phyloP scores from a whole-genome alignment of 1,284 basidiomycete genomes.

The Singerocomus inundabilis region DNA sequence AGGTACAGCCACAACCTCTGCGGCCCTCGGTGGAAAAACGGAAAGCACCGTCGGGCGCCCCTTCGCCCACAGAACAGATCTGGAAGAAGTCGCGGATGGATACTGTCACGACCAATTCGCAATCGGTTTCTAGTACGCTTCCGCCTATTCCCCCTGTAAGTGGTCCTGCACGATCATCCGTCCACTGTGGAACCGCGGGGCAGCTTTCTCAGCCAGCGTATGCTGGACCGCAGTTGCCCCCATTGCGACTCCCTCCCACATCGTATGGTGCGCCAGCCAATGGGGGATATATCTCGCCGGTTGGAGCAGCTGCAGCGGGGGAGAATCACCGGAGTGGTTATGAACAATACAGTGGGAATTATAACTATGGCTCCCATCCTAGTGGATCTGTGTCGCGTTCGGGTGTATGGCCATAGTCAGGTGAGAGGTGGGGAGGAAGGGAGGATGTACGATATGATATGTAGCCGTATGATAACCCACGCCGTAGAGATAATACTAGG shows the following conservation, averaged over 20 bases:
- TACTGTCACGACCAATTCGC: conserved; percentile 15
- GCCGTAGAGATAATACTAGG: conserved; percentile 10
- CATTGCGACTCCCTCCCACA: conserved; percentile 27
- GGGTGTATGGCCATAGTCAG: conserved; percentile 30
- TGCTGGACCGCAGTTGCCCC: conserved; percentile 27
- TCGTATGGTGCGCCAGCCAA: conserved; percentile 19
- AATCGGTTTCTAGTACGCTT: conserved; percentile 13
- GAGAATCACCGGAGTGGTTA: conserved; percentile 26
- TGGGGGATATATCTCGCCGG: conserved; percentile 29
- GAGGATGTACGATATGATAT: conserved; percentile 19
- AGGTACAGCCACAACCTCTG: conserved; percentile 22
- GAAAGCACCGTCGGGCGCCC: conserved; percentile 49
- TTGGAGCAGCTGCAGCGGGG: conserved; percentile 10
- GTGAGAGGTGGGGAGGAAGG: neutral
- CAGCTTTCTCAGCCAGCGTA: conserved; percentile 24
- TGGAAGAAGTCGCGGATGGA: conserved; percentile 73
- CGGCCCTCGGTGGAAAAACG: conserved; percentile 47
- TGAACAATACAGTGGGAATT: conserved; percentile 28
- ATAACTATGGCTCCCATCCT: conserved; percentile 21
- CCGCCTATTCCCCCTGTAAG: conserved; percentile 23
- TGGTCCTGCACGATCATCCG: conserved; percentile 11
- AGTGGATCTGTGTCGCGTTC: conserved; percentile 28
- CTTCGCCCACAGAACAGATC: conserved; percentile 58
- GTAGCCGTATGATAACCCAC: conserved; percentile 19
- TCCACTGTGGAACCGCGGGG: conserved; percentile 17